These are phyloP conservation scores for Leccinum variicolor DNA, from an alignment of 768 basidiomycete genomes.

Conservation along the genomic window DNA sequence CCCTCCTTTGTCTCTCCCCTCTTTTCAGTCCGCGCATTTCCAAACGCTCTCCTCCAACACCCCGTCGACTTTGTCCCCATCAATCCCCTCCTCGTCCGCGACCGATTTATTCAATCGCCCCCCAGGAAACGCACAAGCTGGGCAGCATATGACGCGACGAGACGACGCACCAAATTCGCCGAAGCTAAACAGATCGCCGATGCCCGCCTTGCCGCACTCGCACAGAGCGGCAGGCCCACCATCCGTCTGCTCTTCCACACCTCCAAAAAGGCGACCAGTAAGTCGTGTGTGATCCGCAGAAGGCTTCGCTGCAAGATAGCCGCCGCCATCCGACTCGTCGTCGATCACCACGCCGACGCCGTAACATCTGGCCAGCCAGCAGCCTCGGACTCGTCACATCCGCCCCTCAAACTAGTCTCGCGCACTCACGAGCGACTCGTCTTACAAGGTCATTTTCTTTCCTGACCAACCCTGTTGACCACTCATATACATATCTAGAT, in stretches of 20 bases:
- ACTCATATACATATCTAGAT: constrained; percentile 6
- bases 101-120: neutral
- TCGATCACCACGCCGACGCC: constrained; percentile 14
- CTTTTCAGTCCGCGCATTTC: constrained; percentile 4
- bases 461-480: neutral
- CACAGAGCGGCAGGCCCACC: constrained; percentile 6
- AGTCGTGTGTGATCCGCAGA: constrained; percentile 19
- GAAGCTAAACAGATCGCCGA: constrained; percentile 5
- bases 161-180: neutral
- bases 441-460: constrained; percentile 16
- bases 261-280: constrained; percentile 25
- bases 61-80: constrained; percentile 9
- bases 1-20: constrained; percentile 18
- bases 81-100: constrained; percentile 14
- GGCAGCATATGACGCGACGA: neutral
- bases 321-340: constrained; percentile 17
- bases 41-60: neutral
- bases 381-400: neutral
- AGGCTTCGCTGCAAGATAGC: constrained; percentile 19
- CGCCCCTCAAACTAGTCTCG: constrained; percentile 2
- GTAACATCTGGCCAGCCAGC: neutral
- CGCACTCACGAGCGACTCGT: neutral
- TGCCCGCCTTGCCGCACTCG: constrained; percentile 3
- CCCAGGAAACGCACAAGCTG: neutral
- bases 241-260: constrained; percentile 19